Conservation (phyloP, 1,139 yeast genomes). For the Hansenula lynferdii region DNA sequence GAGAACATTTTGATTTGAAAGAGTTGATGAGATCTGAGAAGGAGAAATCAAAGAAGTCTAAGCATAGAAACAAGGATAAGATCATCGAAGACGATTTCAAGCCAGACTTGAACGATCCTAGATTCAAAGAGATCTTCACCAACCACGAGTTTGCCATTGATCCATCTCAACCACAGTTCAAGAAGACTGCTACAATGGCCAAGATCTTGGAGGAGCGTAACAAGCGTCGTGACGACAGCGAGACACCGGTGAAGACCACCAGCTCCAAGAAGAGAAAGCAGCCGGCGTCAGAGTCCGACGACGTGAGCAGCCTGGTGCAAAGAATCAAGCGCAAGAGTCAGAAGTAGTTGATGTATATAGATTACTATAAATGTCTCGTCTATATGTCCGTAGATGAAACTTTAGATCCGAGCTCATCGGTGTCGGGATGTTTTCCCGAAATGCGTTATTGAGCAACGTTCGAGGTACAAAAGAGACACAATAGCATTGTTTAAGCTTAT, state of each 20-base stretch:
- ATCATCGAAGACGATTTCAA: conserved; percentile 58
- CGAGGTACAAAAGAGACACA: too few species aligned
- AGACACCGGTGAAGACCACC: conserved; percentile 3
- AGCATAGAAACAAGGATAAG: conserved; percentile 47
- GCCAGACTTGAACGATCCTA: conserved; percentile 70
- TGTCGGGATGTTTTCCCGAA: conserved; percentile 1
- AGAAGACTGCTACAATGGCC: conserved; percentile 84
- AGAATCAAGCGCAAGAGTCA: conserved; percentile 34
- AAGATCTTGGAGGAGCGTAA: conserved; percentile 72
- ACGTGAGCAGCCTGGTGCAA: conserved; percentile 29
- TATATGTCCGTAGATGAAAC: background rate
- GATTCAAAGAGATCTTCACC: conserved; percentile 86
- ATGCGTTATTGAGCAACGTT: too few species aligned
- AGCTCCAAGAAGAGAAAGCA: conserved; percentile 2
- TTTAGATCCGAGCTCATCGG: background rate
- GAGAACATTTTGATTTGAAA: conserved; percentile 71
- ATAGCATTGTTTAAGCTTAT: too few species aligned
- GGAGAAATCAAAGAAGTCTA: conserved; percentile 42
- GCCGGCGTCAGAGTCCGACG: conserved; percentile 9
- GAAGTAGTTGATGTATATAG: conserved; percentile 4
- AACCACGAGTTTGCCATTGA: conserved; percentile 90
- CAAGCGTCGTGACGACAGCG: conserved; percentile 37
- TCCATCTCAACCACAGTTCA: conserved; percentile 84
- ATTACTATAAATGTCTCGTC: background rate
- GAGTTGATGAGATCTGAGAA: conserved; percentile 73